Evolutionary conservation across 352 stramenopile species (phyloP).

Genomic region (Globisporangium radiosum): DNA sequence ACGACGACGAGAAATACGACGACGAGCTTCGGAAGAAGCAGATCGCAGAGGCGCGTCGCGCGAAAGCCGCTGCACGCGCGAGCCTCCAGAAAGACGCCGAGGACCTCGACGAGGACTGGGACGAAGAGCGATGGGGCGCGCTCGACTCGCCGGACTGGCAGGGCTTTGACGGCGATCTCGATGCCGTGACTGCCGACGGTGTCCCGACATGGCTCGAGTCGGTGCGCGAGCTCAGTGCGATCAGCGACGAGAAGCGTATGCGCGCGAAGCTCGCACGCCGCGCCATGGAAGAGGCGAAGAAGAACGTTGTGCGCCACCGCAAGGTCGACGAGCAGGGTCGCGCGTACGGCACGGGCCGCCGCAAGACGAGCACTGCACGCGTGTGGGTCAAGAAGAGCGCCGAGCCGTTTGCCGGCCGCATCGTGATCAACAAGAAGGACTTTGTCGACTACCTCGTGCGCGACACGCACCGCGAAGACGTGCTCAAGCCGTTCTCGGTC

Average conservation of each 20-base stretch:
- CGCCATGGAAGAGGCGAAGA: constrained; percentile 63
- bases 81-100: constrained; percentile 34
- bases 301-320: constrained; percentile 60
- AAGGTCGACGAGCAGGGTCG: constrained; percentile 74
- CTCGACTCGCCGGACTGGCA: constrained; percentile 72
- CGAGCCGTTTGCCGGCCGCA: constrained; percentile 74
- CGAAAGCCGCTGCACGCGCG: constrained; percentile 14
- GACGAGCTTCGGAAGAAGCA: constrained; percentile 16
- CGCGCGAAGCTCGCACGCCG: constrained; percentile 60
- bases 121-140: constrained; percentile 60
- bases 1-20: constrained; percentile 22
- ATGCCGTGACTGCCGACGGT: constrained; percentile 67
- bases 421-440: constrained; percentile 93
- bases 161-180: constrained; percentile 73
- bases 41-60: constrained; percentile 10
- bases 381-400: constrained; percentile 90
- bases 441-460: constrained; percentile 92
- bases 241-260: constrained; percentile 58
- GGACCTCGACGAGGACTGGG: constrained; percentile 42
- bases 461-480: constrained; percentile 84
- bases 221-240: constrained; percentile 58
- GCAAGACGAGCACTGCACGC: constrained; percentile 91
- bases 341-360: constrained; percentile 88
- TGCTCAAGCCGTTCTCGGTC: constrained; percentile 77
- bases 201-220: constrained; percentile 80